Conservation (phyloP, 75 land plant genomes). For the Pinus albicaulis region DNA sequence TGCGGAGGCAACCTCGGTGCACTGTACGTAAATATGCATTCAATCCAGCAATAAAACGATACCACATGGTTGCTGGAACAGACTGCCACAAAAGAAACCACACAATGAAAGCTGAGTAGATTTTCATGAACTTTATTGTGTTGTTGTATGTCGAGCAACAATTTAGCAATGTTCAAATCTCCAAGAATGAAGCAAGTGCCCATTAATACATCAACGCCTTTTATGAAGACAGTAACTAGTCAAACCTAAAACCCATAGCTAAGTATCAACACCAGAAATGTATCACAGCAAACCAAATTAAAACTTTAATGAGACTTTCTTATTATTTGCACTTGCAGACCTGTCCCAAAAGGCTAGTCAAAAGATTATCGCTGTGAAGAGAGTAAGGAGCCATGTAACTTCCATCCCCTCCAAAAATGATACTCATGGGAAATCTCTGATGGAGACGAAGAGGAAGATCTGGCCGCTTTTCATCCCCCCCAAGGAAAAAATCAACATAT, state of each 20-base stretch:
- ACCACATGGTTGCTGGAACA: constrained; percentile 95
- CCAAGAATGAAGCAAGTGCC: neutral
- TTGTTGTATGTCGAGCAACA: neutral
- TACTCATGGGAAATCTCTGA: constrained; percentile 75
- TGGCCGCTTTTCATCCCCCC: constrained; percentile 96
- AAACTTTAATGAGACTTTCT: neutral
- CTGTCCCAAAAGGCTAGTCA: constrained; percentile 93
- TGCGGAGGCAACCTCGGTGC: constrained; percentile 61
- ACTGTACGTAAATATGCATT: constrained; percentile 93
- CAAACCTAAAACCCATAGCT: neutral
- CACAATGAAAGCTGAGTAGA: neutral
- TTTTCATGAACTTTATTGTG: neutral
- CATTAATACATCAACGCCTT: neutral
- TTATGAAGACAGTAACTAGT: neutral
- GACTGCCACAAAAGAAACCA: constrained; percentile 48
- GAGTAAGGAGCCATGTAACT: constrained; percentile 94
- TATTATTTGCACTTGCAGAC: constrained; percentile 20
- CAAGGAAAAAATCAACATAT: constrained; percentile 93
- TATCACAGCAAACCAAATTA: neutral
- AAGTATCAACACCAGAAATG: neutral
- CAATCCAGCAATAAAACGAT: constrained; percentile 89
- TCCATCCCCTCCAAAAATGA: constrained; percentile 95
- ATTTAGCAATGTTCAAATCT: neutral
- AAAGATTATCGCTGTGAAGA: constrained; percentile 93
- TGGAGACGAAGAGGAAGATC: constrained; percentile 90